Conservation (phyloP, 2,329 filamentous ascomycete species). For the Verticillium nonalfalfae region DNA sequence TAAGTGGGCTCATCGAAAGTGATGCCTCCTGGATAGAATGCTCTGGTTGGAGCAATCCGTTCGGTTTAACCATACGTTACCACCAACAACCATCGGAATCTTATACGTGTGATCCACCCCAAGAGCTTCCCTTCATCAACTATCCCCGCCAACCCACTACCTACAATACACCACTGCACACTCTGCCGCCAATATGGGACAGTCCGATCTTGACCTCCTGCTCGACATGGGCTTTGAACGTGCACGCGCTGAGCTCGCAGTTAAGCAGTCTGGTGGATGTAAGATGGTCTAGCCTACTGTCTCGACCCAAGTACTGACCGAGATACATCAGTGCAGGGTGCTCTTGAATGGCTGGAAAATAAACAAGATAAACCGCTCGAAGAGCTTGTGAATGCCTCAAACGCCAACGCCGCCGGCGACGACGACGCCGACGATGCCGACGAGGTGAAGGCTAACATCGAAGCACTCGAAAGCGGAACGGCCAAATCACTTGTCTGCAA, state of each 20-base stretch:
- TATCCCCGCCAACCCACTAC: neutral
- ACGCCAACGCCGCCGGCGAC: slow-evolving; percentile 21
- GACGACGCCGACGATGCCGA: slow-evolving; percentile 42
- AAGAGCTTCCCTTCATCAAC: neutral
- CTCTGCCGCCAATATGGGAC: slow-evolving; percentile 37
- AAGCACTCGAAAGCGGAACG: slow-evolving; percentile 63
- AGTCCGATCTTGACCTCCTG: slow-evolving; percentile 54
- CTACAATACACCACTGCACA: neutral
- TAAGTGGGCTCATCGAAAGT: neutral
- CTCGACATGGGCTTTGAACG: slow-evolving; percentile 77
- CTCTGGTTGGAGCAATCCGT: neutral
- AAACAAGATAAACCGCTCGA: slow-evolving; percentile 86
- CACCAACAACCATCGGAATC: neutral
- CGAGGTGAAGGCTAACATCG: slow-evolving; percentile 48
- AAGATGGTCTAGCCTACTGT: slow-evolving; percentile 26
- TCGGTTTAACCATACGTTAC: neutral
- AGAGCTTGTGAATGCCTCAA: slow-evolving; percentile 55
- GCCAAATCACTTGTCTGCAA: slow-evolving; percentile 86
- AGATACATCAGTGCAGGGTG: slow-evolving; percentile 64
- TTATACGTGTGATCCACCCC: neutral
- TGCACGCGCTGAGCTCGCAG: slow-evolving; percentile 72
- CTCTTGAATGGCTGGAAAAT: slow-evolving; percentile 89
- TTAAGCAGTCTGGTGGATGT: slow-evolving; percentile 78
- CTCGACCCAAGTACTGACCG: slow-evolving; percentile 4
- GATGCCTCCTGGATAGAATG: neutral